phyloP scores from a whole-genome alignment of 768 basidiomycete genomes.

The Postia placenta region DNA sequence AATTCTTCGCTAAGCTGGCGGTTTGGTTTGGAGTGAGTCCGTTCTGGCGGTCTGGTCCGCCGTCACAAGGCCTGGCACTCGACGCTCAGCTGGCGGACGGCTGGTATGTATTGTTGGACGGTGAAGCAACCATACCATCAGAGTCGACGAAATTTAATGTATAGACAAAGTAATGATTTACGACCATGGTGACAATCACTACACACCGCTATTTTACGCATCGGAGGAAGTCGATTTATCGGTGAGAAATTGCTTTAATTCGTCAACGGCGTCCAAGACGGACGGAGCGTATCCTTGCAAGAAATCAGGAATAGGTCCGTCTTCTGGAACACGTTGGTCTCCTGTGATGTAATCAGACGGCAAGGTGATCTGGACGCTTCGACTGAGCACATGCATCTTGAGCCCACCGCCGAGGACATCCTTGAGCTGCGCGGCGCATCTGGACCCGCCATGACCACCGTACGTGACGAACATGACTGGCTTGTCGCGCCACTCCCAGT shows the following conservation, averaged over 20 bases:
- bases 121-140: neutral
- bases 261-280: conserved; percentile 12
- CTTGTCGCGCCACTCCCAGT: conserved; percentile 31
- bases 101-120: conserved; percentile 44
- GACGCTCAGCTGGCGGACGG: conserved; percentile 55
- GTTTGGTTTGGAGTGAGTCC: conserved; percentile 69
- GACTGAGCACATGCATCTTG: conserved; percentile 17
- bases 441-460: conserved; percentile 28
- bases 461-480: conserved; percentile 29
- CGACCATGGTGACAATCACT: neutral
- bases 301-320: conserved; percentile 15
- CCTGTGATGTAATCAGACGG: conserved; percentile 12
- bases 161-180: neutral
- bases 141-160: neutral
- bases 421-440: conserved; percentile 22
- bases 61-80: conserved; percentile 52
- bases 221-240: neutral
- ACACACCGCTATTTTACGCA: neutral
- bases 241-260: conserved; percentile 9
- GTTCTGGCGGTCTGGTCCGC: conserved; percentile 45
- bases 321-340: conserved; percentile 10
- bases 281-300: conserved; percentile 11
- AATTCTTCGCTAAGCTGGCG: conserved; percentile 46
- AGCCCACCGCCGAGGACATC: conserved; percentile 20
- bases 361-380: conserved; percentile 13